Evolutionary conservation across 305 asterid species (phyloP), one percentile per base, ranked within the genome.

Genomic region (Fraxinus velutina): DNA sequence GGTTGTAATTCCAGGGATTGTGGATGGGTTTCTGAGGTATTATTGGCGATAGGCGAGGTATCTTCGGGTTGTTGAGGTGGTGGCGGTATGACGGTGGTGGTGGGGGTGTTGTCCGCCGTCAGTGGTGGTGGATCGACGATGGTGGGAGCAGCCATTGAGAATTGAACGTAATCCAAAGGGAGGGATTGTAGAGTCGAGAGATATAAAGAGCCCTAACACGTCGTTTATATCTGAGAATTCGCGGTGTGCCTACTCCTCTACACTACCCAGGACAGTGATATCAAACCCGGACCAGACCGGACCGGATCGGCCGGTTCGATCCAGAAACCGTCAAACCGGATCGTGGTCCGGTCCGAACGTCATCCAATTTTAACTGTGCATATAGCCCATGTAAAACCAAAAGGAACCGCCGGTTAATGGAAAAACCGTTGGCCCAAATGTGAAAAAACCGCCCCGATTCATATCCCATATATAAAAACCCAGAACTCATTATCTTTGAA

Each of bases 81-180:
- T 37, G 21, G 32, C 1, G 15, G 32, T 2, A 36, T 17, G 57
- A 13, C 2, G 84, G 30, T 1, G n/a, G 6, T 1, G 73, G 47
- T 12, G 39, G 42, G 39, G 55, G 44, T 32, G 33, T 27, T 39
- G 19, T 83, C 90, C 88, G 79, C 84, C 79, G 78, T 22, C 50
- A 73, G 77, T 0, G 88, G 86, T 34, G 86, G 80, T n/a, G 87
- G 4, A 19, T 27, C 80, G 62, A 70, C 64, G 17, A 74, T 75
- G 75, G 62, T 80, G 75, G 79, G 15, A 78, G 82, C 75, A 47
- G 83, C 82, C 88, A 84, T 80, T 34, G 73, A 34, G 15, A 82
- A 78, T 81, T 2, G 66, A 68, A 68, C 74, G 74, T 37, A 42
- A 52, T 22, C 27, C 4, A 1, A 75, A 37, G 19, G 73, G 52